Evolutionary conservation across 352 stramenopile genomes (phyloP).

Genomic region (Phytophthora aleatoria): DNA sequence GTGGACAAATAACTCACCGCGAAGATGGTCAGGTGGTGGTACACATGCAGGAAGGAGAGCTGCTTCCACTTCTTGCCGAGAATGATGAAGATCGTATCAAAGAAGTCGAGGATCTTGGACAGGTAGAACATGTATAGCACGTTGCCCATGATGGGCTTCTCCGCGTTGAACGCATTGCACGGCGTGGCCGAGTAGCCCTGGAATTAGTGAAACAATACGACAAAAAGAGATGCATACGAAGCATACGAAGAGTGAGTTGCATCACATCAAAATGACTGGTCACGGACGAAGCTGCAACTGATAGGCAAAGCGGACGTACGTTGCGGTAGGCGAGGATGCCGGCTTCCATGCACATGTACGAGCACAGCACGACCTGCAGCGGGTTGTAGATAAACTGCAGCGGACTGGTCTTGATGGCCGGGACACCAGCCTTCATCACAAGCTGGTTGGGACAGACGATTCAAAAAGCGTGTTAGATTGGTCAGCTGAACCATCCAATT

Average conservation of each 20-base stretch:
- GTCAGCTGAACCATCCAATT: slow-evolving; percentile 23
- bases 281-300: neutral
- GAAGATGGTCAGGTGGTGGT: slow-evolving; percentile 98
- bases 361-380: slow-evolving; percentile 95
- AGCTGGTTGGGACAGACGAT: slow-evolving; percentile 19
- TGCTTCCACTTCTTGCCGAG: slow-evolving; percentile 98
- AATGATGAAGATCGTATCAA: slow-evolving; percentile 98
- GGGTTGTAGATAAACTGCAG: slow-evolving; percentile 98
- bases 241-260: neutral
- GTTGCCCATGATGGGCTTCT: slow-evolving; percentile 93
- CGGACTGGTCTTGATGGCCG: slow-evolving; percentile 70
- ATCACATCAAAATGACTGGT: slow-evolving; percentile 2
- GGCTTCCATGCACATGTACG: slow-evolving; percentile 97
- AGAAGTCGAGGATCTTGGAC: slow-evolving; percentile 95
- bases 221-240: neutral
- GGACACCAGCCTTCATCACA: slow-evolving; percentile 80
- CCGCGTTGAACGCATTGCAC: slow-evolving; percentile 91
- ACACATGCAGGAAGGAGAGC: slow-evolving; percentile 97
- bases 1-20: slow-evolving; percentile 43
- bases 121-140: slow-evolving; percentile 99
- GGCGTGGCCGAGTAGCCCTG: slow-evolving; percentile 89
- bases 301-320: slow-evolving; percentile 21
- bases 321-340: slow-evolving; percentile 93
- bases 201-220: slow-evolving; percentile 15
- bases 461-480: slow-evolving; percentile 1